Evolutionary conservation across 805 yeast genomes (phyloP), one percentile per base, ranked within the genome.

Genomic region (Myxozyma vanderwaltii): DNA sequence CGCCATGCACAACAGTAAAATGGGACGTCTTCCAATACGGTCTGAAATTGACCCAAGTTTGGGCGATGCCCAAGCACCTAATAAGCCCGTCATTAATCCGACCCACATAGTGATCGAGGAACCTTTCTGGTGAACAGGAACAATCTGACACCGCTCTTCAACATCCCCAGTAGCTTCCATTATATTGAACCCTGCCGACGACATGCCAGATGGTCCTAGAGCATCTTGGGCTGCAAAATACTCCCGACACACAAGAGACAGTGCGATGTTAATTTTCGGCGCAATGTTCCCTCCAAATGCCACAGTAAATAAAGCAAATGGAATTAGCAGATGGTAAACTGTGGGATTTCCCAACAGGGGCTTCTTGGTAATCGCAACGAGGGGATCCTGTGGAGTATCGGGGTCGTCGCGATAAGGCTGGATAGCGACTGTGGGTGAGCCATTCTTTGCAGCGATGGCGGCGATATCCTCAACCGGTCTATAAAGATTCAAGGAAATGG

Each of bases 261-360:
- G 40, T 38, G 50, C 57, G 23, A 59, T 56, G 45, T 52, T 59
- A 50, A 59, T 59, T 43, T 59, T 59, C 4, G 63, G 63, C 12
- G 60, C 52, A n/a, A 59, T 33, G 33, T 51, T 59, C 7, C 63
- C 63, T 8, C 63, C 63, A 29, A 59, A 56, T 1, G 60, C 60
- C 15, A 56, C 15, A 13, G 63, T 8, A 35, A 54, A 59, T 17
- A 59, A 33, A 7, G 44, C 39, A 29, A 55, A 59, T 7, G 60
- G 60, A 6, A 41, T 21, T 12, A 59, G 54, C 13, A 59, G 50
- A 13, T 43, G 44, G 51, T 36, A 51, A 2, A 59, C 26, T 15
- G 44, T 47, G 1, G 61, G 58, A 5, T 39, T 38, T 31, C 21
- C 51, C 19, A 47, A 24, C n/a, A 51, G 17, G 3, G 51, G 23